Percentiles rank a stretch among this genome's conserved stretches.
Evolutionary conservation across 345 rosid species (phyloP).

Genomic region (Zanthoxylum bungeanum): DNA sequence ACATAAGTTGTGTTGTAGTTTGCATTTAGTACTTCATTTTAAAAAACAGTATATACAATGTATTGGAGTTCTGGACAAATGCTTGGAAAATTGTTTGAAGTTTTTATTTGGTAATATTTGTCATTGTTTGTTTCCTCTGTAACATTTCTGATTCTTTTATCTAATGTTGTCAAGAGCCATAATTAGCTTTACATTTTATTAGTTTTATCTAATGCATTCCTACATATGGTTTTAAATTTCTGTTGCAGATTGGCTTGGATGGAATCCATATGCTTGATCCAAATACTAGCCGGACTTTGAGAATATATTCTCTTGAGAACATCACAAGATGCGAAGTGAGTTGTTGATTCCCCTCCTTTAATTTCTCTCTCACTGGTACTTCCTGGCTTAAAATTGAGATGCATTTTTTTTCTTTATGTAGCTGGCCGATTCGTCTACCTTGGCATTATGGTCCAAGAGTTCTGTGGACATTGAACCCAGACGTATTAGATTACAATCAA

Average conservation of each 20-base stretch:
- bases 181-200: too few species aligned
- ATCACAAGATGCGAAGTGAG: conserved; percentile 94
- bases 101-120: background rate
- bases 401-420: conserved; percentile 19
- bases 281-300: conserved; percentile 67
- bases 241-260: conserved; percentile 90
- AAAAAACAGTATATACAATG: background rate
- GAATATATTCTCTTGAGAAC: conserved; percentile 94
- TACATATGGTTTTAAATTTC: background rate
- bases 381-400: conserved; percentile 13
- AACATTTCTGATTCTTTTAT: background rate
- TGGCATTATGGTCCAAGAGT: conserved; percentile 98
- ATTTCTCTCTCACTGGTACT: background rate
- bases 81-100: background rate
- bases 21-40: background rate
- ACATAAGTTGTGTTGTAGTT: too few species aligned
- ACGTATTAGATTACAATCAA: conserved; percentile 93
- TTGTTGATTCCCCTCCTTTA: background rate
- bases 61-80: background rate
- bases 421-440: conserved; percentile 76
- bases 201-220: too few species aligned
- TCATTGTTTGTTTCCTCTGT: background rate
- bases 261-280: conserved; percentile 98
- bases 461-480: conserved; percentile 88
- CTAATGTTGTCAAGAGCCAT: too few species aligned